Conservation (phyloP, 106 monocot species). For the Ottelia alismoides region DNA sequence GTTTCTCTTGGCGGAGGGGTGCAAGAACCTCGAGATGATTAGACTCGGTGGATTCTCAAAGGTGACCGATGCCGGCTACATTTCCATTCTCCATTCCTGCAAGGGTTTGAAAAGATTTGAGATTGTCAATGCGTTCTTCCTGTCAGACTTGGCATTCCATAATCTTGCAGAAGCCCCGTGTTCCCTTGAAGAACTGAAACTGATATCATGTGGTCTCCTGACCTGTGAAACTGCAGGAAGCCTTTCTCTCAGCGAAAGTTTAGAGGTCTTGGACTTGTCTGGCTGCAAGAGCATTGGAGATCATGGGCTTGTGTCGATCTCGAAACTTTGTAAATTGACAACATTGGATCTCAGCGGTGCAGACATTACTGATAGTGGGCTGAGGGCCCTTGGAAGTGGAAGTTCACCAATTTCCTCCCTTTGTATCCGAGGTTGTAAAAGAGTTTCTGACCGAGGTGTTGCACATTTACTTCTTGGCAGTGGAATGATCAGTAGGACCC, state of each 20-base stretch:
- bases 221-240: constrained; percentile 41
- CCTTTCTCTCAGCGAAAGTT: constrained; percentile 39
- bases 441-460: constrained; percentile 53
- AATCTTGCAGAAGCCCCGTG: constrained; percentile 20
- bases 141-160: constrained; percentile 79
- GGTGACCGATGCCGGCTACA: constrained; percentile 88
- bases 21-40: constrained; percentile 40
- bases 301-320: constrained; percentile 43
- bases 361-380: constrained; percentile 53
- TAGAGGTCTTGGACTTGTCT: constrained; percentile 56
- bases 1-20: constrained; percentile 50
- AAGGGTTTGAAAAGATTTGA: constrained; percentile 50
- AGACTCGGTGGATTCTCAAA: constrained; percentile 78
- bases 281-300: constrained; percentile 75
- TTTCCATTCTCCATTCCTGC: constrained; percentile 59
- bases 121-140: constrained; percentile 33
- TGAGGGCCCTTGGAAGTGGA: constrained; percentile 39
- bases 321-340: constrained; percentile 52
- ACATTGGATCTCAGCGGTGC: constrained; percentile 51
- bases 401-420: constrained; percentile 43
- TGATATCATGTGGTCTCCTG: constrained; percentile 61
- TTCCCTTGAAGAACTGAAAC: constrained; percentile 45
- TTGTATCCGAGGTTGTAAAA: constrained; percentile 56
- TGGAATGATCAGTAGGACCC: constrained; percentile 29
- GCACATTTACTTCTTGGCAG: constrained; percentile 22